A percentile compares a stretch with the other conserved stretches of the same genome.
Conservation (phyloP, 2,329 filamentous ascomycete species). For the Penicillium sp. region DNA sequence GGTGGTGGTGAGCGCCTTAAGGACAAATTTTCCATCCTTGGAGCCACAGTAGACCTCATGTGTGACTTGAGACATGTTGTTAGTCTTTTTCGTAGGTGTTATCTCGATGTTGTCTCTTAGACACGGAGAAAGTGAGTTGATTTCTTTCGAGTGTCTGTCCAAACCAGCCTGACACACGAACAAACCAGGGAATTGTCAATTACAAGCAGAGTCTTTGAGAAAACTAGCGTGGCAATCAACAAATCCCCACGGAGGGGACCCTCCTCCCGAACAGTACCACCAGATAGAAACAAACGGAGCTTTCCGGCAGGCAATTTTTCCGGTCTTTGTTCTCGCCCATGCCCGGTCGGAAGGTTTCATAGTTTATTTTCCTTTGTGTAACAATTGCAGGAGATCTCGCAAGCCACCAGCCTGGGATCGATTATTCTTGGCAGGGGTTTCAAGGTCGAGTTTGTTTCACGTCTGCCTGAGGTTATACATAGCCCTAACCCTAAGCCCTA, state of each 20-base stretch:
- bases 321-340: not conserved
- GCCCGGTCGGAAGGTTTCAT: not conserved
- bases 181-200: not conserved
- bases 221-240: not conserved
- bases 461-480: too few species aligned
- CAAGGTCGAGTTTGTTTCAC: not conserved
- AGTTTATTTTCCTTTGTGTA: not conserved
- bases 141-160: too few species aligned
- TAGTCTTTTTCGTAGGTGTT: not conserved
- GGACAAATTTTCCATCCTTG: slow-evolving; percentile 20
- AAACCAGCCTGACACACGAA: not conserved
- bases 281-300: not conserved
- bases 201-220: not conserved
- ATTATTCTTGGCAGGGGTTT: not conserved
- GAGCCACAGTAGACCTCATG: slow-evolving; percentile 25
- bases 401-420: too few species aligned
- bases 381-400: not conserved
- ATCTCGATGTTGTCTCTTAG: too few species aligned
- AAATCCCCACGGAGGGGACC: not conserved
- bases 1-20: slow-evolving; percentile 15
- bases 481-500: not conserved
- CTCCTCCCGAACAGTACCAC: not conserved
- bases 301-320: not conserved
- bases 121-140: too few species aligned
- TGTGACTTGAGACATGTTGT: not conserved